Conservation (phyloP, 495 filamentous ascomycete genomes). For the Podospora didyma region DNA sequence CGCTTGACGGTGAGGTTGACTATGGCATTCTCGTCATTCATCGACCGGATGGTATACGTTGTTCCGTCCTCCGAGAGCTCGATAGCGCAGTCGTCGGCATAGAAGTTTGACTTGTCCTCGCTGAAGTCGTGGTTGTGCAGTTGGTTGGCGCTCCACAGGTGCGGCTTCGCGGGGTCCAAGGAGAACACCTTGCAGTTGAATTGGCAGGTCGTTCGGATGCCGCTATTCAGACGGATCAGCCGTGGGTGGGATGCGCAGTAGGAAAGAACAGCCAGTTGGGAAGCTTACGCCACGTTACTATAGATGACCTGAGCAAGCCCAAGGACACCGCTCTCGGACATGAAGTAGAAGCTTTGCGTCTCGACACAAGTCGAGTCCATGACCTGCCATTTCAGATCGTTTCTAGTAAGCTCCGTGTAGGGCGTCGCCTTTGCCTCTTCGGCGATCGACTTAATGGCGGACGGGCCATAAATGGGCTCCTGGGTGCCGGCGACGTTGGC, state of each 20-base stretch:
- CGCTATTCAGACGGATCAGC: constrained; percentile 52
- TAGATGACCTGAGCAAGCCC: constrained; percentile 90
- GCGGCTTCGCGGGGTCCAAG: constrained; percentile 57
- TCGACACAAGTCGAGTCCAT: constrained; percentile 86
- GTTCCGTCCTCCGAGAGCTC: constrained; percentile 79
- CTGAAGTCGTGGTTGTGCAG: constrained; percentile 77
- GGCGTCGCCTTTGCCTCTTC: constrained; percentile 73
- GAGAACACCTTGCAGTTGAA: constrained; percentile 91
- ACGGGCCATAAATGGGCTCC: constrained; percentile 93
- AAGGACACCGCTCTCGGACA: constrained; percentile 69
- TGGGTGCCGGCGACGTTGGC: constrained; percentile 90
- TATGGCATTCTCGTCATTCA: constrained; percentile 66
- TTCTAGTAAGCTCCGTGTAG: constrained; percentile 72
- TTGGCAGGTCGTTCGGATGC: constrained; percentile 83
- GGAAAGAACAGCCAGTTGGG: constrained; percentile 2
- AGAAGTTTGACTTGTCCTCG: constrained; percentile 75
- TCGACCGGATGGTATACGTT: constrained; percentile 80
- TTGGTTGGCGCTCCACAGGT: constrained; percentile 76
- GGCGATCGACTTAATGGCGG: constrained; percentile 79
- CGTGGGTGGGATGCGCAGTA: background rate
- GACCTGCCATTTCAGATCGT: constrained; percentile 76
- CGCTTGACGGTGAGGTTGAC: constrained; percentile 81
- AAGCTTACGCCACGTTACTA: constrained; percentile 88
- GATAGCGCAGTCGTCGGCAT: constrained; percentile 75
- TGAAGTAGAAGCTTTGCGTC: constrained; percentile 94